Evolutionary conservation across 2,329 filamentous ascomycete genomes (phyloP).

Genomic region (Trichoderma atrobrunneum): DNA sequence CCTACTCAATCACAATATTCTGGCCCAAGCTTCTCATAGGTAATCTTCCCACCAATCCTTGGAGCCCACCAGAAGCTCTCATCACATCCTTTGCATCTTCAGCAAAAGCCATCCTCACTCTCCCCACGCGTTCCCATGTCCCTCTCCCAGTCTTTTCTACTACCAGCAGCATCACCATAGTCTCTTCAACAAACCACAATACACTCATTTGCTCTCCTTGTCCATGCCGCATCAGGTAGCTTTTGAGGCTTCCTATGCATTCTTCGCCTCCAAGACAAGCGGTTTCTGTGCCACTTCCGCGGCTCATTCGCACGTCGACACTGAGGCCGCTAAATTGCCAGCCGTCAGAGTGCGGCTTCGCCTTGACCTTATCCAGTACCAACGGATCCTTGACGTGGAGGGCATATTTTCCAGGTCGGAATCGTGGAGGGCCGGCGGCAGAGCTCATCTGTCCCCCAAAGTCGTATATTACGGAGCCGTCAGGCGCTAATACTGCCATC

Average conservation of each 20-base stretch:
- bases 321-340: slow-evolving; percentile 38
- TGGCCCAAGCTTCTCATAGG: slow-evolving; percentile 33
- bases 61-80: slow-evolving; percentile 30
- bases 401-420: slow-evolving; percentile 29
- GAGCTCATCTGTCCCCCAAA: slow-evolving; percentile 23
- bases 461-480: slow-evolving; percentile 34
- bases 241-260: slow-evolving; percentile 28
- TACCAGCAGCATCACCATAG: slow-evolving; percentile 34
- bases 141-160: slow-evolving; percentile 27
- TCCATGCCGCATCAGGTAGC: slow-evolving; percentile 35
- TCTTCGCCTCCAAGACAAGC: not conserved
- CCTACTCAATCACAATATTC: slow-evolving; percentile 35
- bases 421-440: slow-evolving; percentile 21
- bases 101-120: slow-evolving; percentile 36
- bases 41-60: slow-evolving; percentile 33
- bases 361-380: slow-evolving; percentile 36
- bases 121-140: slow-evolving; percentile 35
- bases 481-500: slow-evolving; percentile 29
- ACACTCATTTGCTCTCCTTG: slow-evolving; percentile 37
- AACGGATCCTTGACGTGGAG: slow-evolving; percentile 35
- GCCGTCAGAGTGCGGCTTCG: slow-evolving; percentile 30
- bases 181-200: slow-evolving; percentile 37
- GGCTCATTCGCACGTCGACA: slow-evolving; percentile 34
- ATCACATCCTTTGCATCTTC: slow-evolving; percentile 35
- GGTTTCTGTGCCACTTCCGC: slow-evolving; percentile 23